Evolutionary conservation across 1,139 yeast genomes (phyloP), one percentile per base, ranked within the genome.

Genomic region (Fermentozyma sake): DNA sequence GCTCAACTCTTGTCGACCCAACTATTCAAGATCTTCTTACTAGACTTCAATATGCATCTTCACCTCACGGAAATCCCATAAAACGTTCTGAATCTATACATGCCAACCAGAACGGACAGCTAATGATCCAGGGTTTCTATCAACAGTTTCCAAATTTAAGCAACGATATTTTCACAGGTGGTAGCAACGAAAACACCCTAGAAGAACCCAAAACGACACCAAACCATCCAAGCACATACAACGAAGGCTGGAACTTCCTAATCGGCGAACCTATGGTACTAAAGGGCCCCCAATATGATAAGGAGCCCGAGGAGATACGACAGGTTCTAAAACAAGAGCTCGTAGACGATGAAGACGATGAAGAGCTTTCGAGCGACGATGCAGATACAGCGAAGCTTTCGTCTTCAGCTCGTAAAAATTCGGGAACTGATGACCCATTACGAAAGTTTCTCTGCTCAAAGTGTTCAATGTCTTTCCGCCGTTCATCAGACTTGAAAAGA

Each of bases 401-500:
- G n/a, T n/a, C n/a, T n/a, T n/a, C n/a, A n/a, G 6, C 20, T 18
- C 20, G 20, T 10, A 11, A 12, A 18, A 7, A 11, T 18, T 12
- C 20, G 14, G 14, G 12, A 16, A 14, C 13, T n/a, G 41, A 37
- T 16, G 53, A 45, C 16, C 46, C 42, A 4, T 32, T 39, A 9
- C 47, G 72, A 19, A 65, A 61, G 31, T 72, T 61, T 38, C 54
- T 61, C 8, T 74, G 80, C 44, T 30, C 38, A 9, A 61, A 62
- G 36, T 79, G 86, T 47, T 46, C 62, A 3, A 61, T 76, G 61
- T 63, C 75, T 18, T 79, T 79, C 50, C 62, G 80, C 29, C 54
- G 86, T 19, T 72, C 80, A 2, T 68, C 76, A 7, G 86, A 78
- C 50, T 59, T 78, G 39, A 76, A 78, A 49, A 59, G 86, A 23